Conservation (phyloP, 108 stramenopile genomes). For the Cyclotella choctawhatcheeana region DNA sequence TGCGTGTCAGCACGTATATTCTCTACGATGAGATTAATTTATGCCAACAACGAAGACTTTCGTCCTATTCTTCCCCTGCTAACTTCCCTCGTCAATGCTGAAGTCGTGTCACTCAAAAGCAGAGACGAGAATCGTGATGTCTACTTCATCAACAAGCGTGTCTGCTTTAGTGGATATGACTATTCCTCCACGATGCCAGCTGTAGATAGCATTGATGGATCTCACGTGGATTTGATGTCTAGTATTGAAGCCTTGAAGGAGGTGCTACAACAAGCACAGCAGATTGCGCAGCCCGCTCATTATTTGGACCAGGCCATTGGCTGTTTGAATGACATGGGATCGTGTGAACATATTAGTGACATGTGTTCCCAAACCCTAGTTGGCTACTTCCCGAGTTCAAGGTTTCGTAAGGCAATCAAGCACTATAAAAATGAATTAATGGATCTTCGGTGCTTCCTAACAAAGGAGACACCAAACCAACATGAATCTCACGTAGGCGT, state of each 20-base stretch:
- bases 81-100: constrained; percentile 41
- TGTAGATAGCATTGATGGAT: constrained; percentile 39
- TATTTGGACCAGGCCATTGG: constrained; percentile 33
- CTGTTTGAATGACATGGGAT: constrained; percentile 39
- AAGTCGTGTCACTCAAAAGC: constrained; percentile 43
- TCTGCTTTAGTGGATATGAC: constrained; percentile 55
- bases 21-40: constrained; percentile 45
- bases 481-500: constrained; percentile 34
- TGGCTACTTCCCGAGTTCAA: constrained; percentile 45
- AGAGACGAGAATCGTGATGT: constrained; percentile 30
- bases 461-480: not conserved
- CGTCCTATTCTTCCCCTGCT: constrained; percentile 32
- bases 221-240: constrained; percentile 36
- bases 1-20: constrained; percentile 55
- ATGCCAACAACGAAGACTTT: constrained; percentile 23
- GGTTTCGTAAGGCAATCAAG: constrained; percentile 32
- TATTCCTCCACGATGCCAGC: constrained; percentile 51
- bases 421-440: constrained; percentile 36
- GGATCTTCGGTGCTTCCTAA: constrained; percentile 31
- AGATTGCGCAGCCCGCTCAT: constrained; percentile 17
- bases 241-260: constrained; percentile 40
- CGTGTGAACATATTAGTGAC: constrained; percentile 13
- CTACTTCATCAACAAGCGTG: constrained; percentile 46
- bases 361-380: constrained; percentile 36
- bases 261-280: constrained; percentile 27